phyloP scores from a whole-genome alignment of 805 yeast species.

The Saccharomycopsis vini region DNA sequence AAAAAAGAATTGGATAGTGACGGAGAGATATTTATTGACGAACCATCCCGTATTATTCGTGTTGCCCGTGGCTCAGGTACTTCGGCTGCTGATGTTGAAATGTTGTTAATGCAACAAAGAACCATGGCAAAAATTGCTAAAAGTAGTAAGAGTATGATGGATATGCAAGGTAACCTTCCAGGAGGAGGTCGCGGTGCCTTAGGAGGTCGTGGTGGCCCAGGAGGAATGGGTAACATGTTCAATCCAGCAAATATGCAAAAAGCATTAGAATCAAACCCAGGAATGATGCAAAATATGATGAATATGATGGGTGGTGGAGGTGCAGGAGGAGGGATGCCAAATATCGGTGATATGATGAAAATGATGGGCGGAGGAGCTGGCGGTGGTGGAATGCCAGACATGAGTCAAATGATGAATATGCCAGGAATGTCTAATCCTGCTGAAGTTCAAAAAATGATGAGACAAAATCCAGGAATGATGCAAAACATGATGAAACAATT shows the following conservation, averaged over 20 bases:
- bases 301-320: slow-evolving; percentile 61
- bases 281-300: slow-evolving; percentile 67
- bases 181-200: slow-evolving; percentile 49
- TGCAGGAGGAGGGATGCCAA: slow-evolving; percentile 56
- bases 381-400: slow-evolving; percentile 53
- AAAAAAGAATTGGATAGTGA: slow-evolving; percentile 83
- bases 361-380: slow-evolving; percentile 41
- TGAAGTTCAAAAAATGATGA: slow-evolving; percentile 26
- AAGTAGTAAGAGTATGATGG: slow-evolving; percentile 43
- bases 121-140: slow-evolving; percentile 74
- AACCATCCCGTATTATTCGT: slow-evolving; percentile 80
- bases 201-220: slow-evolving; percentile 48
- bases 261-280: slow-evolving; percentile 61
- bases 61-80: slow-evolving; percentile 95
- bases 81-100: slow-evolving; percentile 84
- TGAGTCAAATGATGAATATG: slow-evolving; percentile 49
- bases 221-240: slow-evolving; percentile 34
- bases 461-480: slow-evolving; percentile 33
- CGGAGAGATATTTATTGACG: slow-evolving; percentile 67
- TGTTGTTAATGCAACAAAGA: slow-evolving; percentile 81
- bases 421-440: slow-evolving; percentile 17
- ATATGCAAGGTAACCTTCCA: slow-evolving; percentile 28
- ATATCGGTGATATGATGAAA: slow-evolving; percentile 55
- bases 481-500: slow-evolving; percentile 42
- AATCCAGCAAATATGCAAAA: slow-evolving; percentile 35